These are phyloP conservation scores for Heteromeles arbutifolia DNA, from an alignment of 306 rosid genomes.

Conservation along the genomic window DNA sequence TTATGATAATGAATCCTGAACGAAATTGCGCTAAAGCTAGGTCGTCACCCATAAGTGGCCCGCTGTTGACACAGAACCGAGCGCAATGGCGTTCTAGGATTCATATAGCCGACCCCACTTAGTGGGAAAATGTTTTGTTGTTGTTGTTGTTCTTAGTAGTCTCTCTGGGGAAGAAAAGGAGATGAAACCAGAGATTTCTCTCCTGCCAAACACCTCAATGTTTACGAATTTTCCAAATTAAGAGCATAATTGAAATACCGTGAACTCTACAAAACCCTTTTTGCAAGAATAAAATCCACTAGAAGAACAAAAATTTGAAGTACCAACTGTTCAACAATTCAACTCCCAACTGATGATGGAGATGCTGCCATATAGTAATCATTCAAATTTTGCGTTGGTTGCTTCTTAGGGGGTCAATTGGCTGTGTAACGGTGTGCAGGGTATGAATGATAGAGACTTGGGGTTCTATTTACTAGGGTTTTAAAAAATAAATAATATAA, in stretches of 20 bases:
- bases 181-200: not conserved
- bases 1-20: too few relatives aligned
- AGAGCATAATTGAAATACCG: not conserved
- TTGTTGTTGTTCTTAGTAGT: too few relatives aligned
- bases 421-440: not conserved
- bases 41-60: too few relatives aligned
- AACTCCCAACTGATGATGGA: not conserved
- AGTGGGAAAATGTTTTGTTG: too few relatives aligned
- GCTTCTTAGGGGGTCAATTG: too few relatives aligned
- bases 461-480: not conserved
- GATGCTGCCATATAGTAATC: not conserved
- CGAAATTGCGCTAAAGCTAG: too few relatives aligned
- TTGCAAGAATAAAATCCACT: not conserved
- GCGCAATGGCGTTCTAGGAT: too few relatives aligned
- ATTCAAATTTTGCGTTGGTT: not conserved
- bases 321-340: not conserved
- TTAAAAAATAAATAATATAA: not conserved
- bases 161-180: not conserved
- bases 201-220: not conserved
- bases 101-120: too few relatives aligned
- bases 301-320: not conserved
- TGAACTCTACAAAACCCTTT: not conserved
- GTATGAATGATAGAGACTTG: not conserved
- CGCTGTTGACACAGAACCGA: too few relatives aligned
- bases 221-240: not conserved